Evolutionary conservation across 1,284 basidiomycete species (phyloP).

Genomic region (Tremellales sp.): DNA sequence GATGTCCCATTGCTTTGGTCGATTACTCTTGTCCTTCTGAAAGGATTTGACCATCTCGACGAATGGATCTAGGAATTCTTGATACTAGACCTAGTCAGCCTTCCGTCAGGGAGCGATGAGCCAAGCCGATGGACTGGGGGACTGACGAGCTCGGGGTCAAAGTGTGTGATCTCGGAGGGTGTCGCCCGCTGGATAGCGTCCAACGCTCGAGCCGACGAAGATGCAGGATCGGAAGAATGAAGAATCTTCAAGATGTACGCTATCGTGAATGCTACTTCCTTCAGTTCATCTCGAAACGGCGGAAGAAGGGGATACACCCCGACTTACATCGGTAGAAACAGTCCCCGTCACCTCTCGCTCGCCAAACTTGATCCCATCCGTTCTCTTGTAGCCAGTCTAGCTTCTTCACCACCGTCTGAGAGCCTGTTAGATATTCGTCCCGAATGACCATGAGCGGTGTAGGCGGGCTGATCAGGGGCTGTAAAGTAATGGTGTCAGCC

Average conservation of each 20-base stretch:
- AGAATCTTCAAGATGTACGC: conserved; percentile 62
- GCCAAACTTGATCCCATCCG: conserved; percentile 62
- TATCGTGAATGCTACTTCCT: conserved; percentile 59
- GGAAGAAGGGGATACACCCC: conserved; percentile 6
- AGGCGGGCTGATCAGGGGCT: conserved; percentile 48
- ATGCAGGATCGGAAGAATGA: conserved; percentile 49
- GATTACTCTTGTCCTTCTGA: conserved; percentile 42
- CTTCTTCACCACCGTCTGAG: conserved; percentile 57
- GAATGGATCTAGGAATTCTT: conserved; percentile 43
- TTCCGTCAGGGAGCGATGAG: not conserved
- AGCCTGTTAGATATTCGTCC: conserved; percentile 62
- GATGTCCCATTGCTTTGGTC: conserved; percentile 32
- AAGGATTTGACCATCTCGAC: conserved; percentile 31
- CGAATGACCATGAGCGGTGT: conserved; percentile 41
- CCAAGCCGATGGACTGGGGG: no score
- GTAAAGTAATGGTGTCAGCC: not conserved
- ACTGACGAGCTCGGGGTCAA: conserved; percentile 61
- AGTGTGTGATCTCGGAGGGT: conserved; percentile 57
- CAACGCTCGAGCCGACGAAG: conserved; percentile 56
- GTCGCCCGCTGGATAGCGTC: conserved; percentile 57
- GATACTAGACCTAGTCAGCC: conserved; percentile 19
- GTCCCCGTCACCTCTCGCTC: conserved; percentile 68
- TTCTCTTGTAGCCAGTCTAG: conserved; percentile 59
- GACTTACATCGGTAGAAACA: conserved; percentile 74
- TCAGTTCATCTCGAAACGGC: not conserved